Base-by-base conservation (phyloP, 805 yeast species). In the Torulaspora indica region DNA sequence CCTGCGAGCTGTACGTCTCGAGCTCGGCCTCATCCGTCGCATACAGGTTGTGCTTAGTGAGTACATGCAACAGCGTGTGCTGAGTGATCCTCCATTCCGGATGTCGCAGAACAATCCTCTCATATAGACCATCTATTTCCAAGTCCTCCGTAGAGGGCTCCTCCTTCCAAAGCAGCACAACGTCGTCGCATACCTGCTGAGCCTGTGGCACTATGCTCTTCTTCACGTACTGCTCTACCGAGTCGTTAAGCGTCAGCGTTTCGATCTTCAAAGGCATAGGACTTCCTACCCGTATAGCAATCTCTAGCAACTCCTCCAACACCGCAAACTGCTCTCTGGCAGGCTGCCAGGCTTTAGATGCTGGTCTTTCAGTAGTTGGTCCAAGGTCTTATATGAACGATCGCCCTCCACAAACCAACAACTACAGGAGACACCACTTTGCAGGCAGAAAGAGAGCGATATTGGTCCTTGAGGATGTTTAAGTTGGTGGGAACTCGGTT, bases 61-160 rank as follows among this genome's bases (percentile, higher is more conserved):
- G 67, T 7, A 78, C 61, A 0, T 71, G 55, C 53, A 75, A 73
- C 30, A 86, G 67, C 38, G 85, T 67, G 47, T 77, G 75, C 45
- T 78, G 81, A 15, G 81, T 73, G 1, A 86, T 55, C 2, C 74
- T 54, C 95, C 95, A 86, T 35, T 67, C 68, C 0, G 79, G 75
- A 52, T 84, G 74, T 38, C 69, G 67, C 22, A 60, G 48, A 52
- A 77, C 78, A 34, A 86, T 67, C 9, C 72, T 53, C 0, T 67
- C 69, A 44, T 74, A 79, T 15, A 85, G 67, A 52, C 79, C 78
- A 9, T 71, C 68, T 8, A 75, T 64, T 1, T 84, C 81, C 15
- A 81, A 58, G 8, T 74, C 66, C 56, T 83, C 89, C 20, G 79
- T 74, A 1, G 72, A 63, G 1, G 86, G 81, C 53, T 83, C 87